Evolutionary conservation across 164 flowering plant genomes (phyloP).

Genomic region (Magnolia officinalis): DNA sequence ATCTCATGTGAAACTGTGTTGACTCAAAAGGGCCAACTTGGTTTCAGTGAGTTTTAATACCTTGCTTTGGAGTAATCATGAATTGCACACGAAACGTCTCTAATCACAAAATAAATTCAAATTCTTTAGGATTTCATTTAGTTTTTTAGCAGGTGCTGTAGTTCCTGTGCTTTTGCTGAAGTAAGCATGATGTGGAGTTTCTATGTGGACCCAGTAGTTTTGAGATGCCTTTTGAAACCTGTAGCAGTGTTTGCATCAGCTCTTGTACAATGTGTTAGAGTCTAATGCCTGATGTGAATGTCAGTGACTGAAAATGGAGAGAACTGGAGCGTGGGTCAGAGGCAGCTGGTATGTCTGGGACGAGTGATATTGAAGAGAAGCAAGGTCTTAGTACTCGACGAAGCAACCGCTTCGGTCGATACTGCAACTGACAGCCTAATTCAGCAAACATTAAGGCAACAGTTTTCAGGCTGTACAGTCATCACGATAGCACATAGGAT

Average conservation of each 20-base stretch:
- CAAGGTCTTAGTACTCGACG: slow-evolving; percentile 76
- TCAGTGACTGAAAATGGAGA: slow-evolving; percentile 85
- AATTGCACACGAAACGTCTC: no score
- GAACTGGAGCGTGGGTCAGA: slow-evolving; percentile 90
- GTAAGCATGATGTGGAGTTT: no score
- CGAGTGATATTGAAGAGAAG: slow-evolving; percentile 78
- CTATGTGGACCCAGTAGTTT: no score
- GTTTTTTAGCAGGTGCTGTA: no score
- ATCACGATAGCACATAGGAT: slow-evolving; percentile 77
- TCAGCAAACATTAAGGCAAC: slow-evolving; percentile 62
- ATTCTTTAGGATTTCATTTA: no score
- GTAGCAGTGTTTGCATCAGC: not conserved
- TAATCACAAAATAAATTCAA: no score
- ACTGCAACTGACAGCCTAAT: slow-evolving; percentile 81
- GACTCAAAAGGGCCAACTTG: no score
- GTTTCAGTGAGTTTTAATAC: no score
- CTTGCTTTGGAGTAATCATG: no score
- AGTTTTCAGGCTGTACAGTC: slow-evolving; percentile 58
- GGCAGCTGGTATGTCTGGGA: slow-evolving; percentile 83
- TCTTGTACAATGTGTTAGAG: not conserved
- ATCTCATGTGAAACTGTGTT: no score
- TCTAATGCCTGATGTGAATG: not conserved
- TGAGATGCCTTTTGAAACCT: not conserved
- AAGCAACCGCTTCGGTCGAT: slow-evolving; percentile 92
- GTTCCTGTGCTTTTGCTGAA: no score